These are phyloP conservation scores for Coffea canephora DNA, from an alignment of 257 asterid species.

Conservation along the genomic window DNA sequence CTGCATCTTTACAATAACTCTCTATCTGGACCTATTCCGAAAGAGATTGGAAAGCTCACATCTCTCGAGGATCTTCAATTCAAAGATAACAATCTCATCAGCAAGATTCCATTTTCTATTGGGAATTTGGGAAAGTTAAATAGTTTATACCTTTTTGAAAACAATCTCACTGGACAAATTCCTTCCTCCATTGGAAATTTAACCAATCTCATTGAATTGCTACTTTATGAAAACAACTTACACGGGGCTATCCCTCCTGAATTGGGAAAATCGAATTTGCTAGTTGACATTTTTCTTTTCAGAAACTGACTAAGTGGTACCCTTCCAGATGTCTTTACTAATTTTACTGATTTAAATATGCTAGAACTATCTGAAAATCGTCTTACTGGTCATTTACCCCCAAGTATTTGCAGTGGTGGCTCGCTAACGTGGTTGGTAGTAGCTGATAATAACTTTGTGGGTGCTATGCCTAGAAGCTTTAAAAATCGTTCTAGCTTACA, in stretches of 20 bases:
- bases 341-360: slow-evolving; percentile 6
- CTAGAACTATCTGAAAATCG: slow-evolving; percentile 16
- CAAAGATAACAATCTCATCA: neutral
- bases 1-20: no score
- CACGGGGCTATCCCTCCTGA: neutral
- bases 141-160: no score
- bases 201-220: neutral
- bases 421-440: slow-evolving; percentile 13
- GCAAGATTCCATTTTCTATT: neutral
- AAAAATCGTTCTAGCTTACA: neutral
- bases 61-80: neutral
- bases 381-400: slow-evolving; percentile 29
- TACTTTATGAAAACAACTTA: slow-evolving; percentile 12
- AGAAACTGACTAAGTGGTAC: slow-evolving; percentile 7
- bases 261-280: slow-evolving; percentile 17
- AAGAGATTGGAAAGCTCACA: neutral
- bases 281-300: slow-evolving; percentile 1
- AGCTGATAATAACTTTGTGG: neutral
- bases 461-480: neutral
- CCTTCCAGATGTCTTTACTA: slow-evolving; percentile 19
- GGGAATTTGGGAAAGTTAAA: neutral
- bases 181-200: slow-evolving; percentile 16
- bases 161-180: slow-evolving; percentile 3
- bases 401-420: slow-evolving; percentile 30
- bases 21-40: no score